These are phyloP conservation scores for Zygosaccharomyces gambellarensis DNA, from an alignment of 805 yeast species.

Conservation along the genomic window DNA sequence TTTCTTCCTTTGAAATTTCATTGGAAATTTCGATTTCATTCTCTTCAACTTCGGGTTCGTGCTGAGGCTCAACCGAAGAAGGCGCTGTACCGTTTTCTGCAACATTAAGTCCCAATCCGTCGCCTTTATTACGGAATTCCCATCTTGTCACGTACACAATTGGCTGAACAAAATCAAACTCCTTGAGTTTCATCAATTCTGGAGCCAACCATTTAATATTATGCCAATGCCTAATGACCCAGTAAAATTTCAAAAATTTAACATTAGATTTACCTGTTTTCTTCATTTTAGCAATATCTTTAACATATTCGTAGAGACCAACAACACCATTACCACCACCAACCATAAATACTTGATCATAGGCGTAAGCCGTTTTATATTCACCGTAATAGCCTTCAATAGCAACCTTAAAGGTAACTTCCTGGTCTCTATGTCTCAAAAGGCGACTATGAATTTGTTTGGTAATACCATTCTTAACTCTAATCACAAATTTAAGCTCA, in stretches of 20 bases:
- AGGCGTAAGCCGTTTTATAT: conserved; percentile 34
- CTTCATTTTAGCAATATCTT: conserved; percentile 19
- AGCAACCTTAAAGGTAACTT: conserved; percentile 39
- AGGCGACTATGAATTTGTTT: conserved; percentile 37
- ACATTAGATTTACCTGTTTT: conserved; percentile 16
- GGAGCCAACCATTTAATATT: conserved; percentile 46
- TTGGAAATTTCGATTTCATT: conserved; percentile 8
- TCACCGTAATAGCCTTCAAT: conserved; percentile 62
- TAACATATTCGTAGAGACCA: conserved; percentile 42
- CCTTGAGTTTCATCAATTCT: conserved; percentile 35
- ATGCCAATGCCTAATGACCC: conserved; percentile 56
- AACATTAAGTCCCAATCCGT: conserved; percentile 8
- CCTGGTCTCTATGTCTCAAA: conserved; percentile 28
- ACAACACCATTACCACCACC: conserved; percentile 55
- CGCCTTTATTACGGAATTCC: conserved; percentile 15
- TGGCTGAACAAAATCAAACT: conserved; percentile 18
- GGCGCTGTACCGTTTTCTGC: background rate
- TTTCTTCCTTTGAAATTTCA: background rate
- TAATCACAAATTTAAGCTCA: conserved; percentile 27
- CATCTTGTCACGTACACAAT: conserved; percentile 55
- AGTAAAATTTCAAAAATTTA: conserved; percentile 43
- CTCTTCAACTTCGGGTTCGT: conserved; percentile 1
- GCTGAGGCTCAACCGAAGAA: conserved; percentile 2
- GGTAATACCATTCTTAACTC: conserved; percentile 54
- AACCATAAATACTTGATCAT: conserved; percentile 38